Evolutionary conservation across 78 protist genomes (phyloP).

Genomic region (Capsaspora owczarzaki): DNA sequence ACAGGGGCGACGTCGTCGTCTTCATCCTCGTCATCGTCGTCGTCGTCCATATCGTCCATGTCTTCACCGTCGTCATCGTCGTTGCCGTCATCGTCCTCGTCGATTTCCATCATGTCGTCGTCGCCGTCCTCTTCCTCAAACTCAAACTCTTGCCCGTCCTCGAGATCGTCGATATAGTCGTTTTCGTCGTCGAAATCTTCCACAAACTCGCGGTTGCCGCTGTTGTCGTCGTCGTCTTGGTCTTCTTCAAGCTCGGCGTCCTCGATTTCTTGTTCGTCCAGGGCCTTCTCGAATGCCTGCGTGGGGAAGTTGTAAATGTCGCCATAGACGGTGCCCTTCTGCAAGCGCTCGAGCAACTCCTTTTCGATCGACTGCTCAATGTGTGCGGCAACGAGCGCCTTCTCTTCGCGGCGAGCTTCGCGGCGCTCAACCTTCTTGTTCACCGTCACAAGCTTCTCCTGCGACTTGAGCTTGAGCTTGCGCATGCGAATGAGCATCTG

Average conservation of each 20-base stretch:
- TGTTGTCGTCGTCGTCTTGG: neutral
- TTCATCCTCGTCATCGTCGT: neutral
- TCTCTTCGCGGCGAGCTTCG: slow-evolving; percentile 60
- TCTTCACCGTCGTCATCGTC: neutral
- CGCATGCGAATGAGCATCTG: slow-evolving; percentile 89
- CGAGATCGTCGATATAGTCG: neutral
- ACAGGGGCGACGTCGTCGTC: slow-evolving; percentile 10
- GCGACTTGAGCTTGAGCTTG: slow-evolving; percentile 53
- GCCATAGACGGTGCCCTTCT: slow-evolving; percentile 56
- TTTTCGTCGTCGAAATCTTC: slow-evolving; percentile 5
- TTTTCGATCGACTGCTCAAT: slow-evolving; percentile 66
- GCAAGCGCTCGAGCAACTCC: slow-evolving; percentile 76
- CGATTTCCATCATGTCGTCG: slow-evolving; percentile 3
- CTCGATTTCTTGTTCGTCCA: slow-evolving; percentile 31
- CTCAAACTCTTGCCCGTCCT: slow-evolving; percentile 5
- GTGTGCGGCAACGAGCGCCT: slow-evolving; percentile 84
- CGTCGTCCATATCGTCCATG: neutral
- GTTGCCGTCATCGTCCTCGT: neutral
- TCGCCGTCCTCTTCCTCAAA: neutral
- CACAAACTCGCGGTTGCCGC: neutral
- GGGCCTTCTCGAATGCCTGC: slow-evolving; percentile 28
- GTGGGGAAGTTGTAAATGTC: slow-evolving; percentile 71
- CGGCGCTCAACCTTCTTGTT: slow-evolving; percentile 75
- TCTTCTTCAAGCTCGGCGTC: slow-evolving; percentile 33
- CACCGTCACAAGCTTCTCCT: slow-evolving; percentile 61